Conservation (phyloP, 331 rosid genomes). For the Telfairia occidentalis region DNA sequence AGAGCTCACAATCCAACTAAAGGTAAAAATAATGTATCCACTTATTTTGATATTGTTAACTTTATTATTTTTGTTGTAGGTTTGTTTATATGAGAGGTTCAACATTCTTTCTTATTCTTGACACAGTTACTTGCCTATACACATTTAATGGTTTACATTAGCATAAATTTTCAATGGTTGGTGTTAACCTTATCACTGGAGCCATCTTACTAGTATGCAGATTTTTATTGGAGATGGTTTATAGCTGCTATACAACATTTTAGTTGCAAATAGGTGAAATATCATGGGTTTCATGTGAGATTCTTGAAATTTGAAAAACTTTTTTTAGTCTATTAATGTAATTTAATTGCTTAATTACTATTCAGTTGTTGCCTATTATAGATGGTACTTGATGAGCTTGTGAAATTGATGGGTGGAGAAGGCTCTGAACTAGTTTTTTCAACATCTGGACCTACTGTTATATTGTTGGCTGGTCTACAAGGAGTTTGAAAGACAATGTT, state of each 20-base stretch:
- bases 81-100: too few species aligned
- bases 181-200: background rate
- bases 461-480: constrained; percentile 91
- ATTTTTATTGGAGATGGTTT: background rate
- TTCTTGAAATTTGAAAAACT: background rate
- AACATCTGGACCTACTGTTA: constrained; percentile 73
- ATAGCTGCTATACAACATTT: background rate
- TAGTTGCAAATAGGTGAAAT: background rate
- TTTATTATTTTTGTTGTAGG: too few species aligned
- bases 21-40: too few species aligned
- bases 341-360: background rate
- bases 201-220: background rate
- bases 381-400: constrained; percentile 91
- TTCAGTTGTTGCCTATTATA: constrained; percentile 27
- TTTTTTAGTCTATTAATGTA: background rate
- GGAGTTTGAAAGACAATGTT: constrained; percentile 99
- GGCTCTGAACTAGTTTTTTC: constrained; percentile 72
- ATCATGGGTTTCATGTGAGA: background rate
- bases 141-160: background rate
- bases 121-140: too few species aligned
- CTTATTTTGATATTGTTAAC: too few species aligned
- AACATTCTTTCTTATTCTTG: too few species aligned
- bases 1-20: too few species aligned
- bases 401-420: constrained; percentile 95
- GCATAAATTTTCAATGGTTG: too few species aligned